Evolutionary conservation across 1,284 basidiomycete species (phyloP).

Genomic region (Cutaneotrichosporon sp.): DNA sequence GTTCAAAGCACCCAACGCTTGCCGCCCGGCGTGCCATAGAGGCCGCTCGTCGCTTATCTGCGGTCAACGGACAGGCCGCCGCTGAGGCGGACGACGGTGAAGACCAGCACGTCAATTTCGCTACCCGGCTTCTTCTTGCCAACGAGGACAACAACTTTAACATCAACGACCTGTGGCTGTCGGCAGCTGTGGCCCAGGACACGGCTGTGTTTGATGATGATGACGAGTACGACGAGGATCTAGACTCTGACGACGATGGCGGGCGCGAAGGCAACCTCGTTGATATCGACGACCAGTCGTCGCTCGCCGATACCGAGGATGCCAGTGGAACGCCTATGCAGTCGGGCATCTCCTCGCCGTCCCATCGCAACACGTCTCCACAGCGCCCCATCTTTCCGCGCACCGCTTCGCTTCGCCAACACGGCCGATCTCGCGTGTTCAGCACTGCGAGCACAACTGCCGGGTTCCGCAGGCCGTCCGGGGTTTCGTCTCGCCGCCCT

Average conservation of each 20-base stretch:
- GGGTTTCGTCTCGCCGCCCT: constrained; percentile 32
- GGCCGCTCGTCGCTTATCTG: constrained; percentile 42
- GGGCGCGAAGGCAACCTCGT: constrained; percentile 4
- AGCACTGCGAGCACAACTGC: constrained; percentile 10
- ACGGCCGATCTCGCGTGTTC: neutral
- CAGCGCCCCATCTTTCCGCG: constrained; percentile 10
- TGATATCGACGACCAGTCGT: constrained; percentile 6
- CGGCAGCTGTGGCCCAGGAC: constrained; percentile 49
- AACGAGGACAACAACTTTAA: constrained; percentile 51
- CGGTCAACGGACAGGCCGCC: constrained; percentile 24
- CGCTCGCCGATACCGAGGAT: constrained; percentile 20
- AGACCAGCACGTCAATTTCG: constrained; percentile 54
- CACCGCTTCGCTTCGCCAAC: neutral
- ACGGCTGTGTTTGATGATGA: constrained; percentile 50
- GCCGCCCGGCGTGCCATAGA: constrained; percentile 45
- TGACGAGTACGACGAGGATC: constrained; percentile 35
- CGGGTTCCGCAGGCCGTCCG: constrained; percentile 23
- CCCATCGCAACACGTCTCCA: neutral
- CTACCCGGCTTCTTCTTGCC: constrained; percentile 75
- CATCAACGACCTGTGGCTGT: constrained; percentile 51
- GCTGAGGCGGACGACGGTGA: constrained; percentile 27
- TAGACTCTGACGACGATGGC: constrained; percentile 15
- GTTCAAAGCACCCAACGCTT: constrained; percentile 49
- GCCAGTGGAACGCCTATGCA: constrained; percentile 2
- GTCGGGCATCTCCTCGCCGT: constrained; percentile 11